Evolutionary conservation across 2,329 filamentous ascomycete genomes (phyloP), one percentile per base, ranked within the genome.

Genomic region (Apiospora phragmitis): DNA sequence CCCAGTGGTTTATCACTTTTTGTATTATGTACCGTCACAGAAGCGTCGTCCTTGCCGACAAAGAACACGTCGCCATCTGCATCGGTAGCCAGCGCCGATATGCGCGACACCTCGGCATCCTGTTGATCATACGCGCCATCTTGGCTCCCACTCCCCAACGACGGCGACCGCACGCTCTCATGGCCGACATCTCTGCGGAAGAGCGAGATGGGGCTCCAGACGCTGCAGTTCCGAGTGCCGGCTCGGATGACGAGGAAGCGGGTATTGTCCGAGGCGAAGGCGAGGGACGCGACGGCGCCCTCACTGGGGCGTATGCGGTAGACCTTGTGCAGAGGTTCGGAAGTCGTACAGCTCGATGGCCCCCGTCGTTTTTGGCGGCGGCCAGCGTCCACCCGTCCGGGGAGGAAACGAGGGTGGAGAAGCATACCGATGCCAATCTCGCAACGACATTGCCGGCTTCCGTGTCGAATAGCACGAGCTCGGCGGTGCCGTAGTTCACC

Each of bases 291-390:
- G 1, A 70, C 67, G 18, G 65, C 51, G 5, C 69, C 66, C n/a
- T 69, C 69, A 24, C 62, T 38, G 12, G 69, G 51, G 11, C 65
- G 65, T 21, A 69, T 68, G 18, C 66, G 66, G 35, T 70, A 70
- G 24, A 70, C 29, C 67, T 65, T 68, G 32, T 70, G 69, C 14
- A 70, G 49, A 11, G 59, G 69, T 35, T 70, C 69, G n/a, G 26
- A 70, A 71, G 29, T 70, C 69, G 29, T 68, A 70, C n/a, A 70
- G 51, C 43, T 70, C 69, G 18, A 70, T 70, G 26, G 69, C n/a
- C 26, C 4, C 67, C 67, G 32, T 70, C 67, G 8, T 59, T 68
- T 49, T 51, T 3, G 11, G 66, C 65, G 0, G 45, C 65, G 6
- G 65, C 69, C 35, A 70, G 18, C 1, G 51, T 70, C 24, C 51